Base-by-base conservation (phyloP, 208 protist species). In the Trypanosoma rangeli region DNA sequence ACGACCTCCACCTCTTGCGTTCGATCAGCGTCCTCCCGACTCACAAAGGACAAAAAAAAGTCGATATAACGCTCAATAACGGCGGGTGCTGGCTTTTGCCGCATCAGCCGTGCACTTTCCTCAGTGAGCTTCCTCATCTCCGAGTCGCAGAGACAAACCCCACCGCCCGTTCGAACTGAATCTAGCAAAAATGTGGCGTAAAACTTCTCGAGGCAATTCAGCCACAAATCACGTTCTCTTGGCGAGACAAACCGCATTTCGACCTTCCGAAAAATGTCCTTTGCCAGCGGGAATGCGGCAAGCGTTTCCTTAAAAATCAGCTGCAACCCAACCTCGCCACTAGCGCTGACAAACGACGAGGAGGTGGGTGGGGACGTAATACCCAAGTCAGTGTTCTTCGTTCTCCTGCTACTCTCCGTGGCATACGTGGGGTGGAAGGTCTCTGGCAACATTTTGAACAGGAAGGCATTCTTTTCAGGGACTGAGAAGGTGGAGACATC, bases 401-500 rank as follows among this genome's bases (percentile, higher is more conserved):
- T 20, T 37, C 33, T 35, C 18, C 13, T 3, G 28, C 57, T 29
- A n/a, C 10, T 35, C 28, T 44, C 52, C 29, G 44, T 35, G 26
- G 50, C 33, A 52, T 56, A 22, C 37, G 16, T 22, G 31, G 44
- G 61, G 8, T 67, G 33, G 57, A 73, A 78, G 42, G 26, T 53
- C 31, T 52, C 67, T 2, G 80, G 76, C 24, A 80, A 39, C 50
- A 82, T 54, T 16, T 80, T 76, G 35, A 91, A 86, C 4, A 79
- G 64, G 22, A 85, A 74, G 0, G 63, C 76, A 65, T 86, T 80
- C 48, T 79, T 80, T 59, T 85, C 74, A 52, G 72, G 71, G 3
- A 85, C 78, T 5, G 76, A 84, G 68, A 83, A 75, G 10, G 70
- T 70, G n/a, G 61, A 72, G 9, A 88, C 71, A 58, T 91, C 79